Evolutionary conservation across 257 asterid genomes (phyloP), one percentile per base, ranked within the genome.

Genomic region (Solanum appendiculatum): DNA sequence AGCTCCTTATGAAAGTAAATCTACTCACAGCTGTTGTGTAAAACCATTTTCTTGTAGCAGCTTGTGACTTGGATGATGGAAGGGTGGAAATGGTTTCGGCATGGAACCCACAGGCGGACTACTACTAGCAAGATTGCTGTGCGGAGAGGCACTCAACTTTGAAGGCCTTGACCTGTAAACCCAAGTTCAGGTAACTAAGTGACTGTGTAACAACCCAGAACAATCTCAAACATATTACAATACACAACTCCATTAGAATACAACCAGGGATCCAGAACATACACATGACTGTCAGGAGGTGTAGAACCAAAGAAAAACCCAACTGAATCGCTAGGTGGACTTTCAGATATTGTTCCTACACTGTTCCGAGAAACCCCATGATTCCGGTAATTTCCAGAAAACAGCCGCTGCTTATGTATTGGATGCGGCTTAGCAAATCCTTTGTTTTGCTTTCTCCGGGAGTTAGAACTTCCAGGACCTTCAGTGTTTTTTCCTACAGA

Each of bases 281-380:
- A 97, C 99, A 92, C 97, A 68, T 89, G 93, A 93, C 91, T 86
- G 86, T 97, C 98, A 29, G 98, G 96, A 87, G 99, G 96, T 9
- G 97, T 93, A 88, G 98, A 93, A 86, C 98, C 97, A 93, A 95
- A 95, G 95, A 93, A 97, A 92, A 94, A 95, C 21, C 98, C 99
- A 90, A 97, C 93, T 11, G 98, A 93, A 91, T 93, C 94, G 86
- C 92, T 91, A 63, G 97, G 94, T 33, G 98, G 98, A 89, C 98
- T 94, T 91, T 94, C 98, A 84, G 96, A 91, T 87, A 90, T 39
- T 42, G 87, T 85, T 85, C 94, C 94, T 20, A 75, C 77, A 87
- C 91, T 69, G 86, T 88, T 93, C 87, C 89, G 89, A 86, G 87
- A 89, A 91, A 90, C 91, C 83, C 92, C 94, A 88, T 92, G 95